phyloP scores from a whole-genome alignment of 495 filamentous ascomycete genomes.

The Haplographium delicatum region DNA sequence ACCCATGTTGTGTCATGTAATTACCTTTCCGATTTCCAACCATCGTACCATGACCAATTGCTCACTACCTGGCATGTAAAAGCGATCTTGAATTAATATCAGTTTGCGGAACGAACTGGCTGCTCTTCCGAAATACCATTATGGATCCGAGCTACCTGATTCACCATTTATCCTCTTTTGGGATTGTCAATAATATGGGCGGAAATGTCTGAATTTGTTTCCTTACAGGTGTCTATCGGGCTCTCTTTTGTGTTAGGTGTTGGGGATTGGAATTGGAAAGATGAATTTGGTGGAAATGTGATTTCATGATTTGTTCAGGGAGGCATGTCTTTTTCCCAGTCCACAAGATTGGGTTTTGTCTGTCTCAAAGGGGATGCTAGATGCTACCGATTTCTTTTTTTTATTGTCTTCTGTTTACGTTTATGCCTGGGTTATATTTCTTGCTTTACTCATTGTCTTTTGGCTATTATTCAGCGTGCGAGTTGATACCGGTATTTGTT shows the following conservation, averaged over 20 bases:
- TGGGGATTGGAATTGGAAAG: not conserved
- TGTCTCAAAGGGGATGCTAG: constrained; percentile 7
- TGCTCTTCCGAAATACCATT: constrained; percentile 10
- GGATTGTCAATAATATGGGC: constrained; percentile 14
- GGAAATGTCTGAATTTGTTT: constrained; percentile 11
- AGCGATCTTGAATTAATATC: not conserved
- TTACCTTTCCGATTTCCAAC: not conserved
- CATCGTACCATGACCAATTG: not conserved
- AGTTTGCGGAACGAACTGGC: constrained; percentile 3
- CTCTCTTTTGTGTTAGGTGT: constrained; percentile 1
- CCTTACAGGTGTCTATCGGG: not conserved
- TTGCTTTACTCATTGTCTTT: not conserved
- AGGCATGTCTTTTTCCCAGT: constrained; percentile 22
- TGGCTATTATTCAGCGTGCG: not conserved
- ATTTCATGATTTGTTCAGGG: constrained; percentile 6
- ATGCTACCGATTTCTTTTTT: not conserved
- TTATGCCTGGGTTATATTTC: not conserved
- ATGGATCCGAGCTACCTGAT: constrained; percentile 14
- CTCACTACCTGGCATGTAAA: not conserved
- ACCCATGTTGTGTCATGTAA: constrained; percentile 19
- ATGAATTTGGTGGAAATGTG: not conserved
- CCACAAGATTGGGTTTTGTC: constrained; percentile 18
- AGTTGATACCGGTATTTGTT: constrained; percentile 1
- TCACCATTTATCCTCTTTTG: constrained; percentile 5
- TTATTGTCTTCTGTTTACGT: no score